Percentiles rank a stretch among this genome's conserved stretches.
phyloP scores from a whole-genome alignment of 345 rosid species.

The Atalantia buxifolia region DNA sequence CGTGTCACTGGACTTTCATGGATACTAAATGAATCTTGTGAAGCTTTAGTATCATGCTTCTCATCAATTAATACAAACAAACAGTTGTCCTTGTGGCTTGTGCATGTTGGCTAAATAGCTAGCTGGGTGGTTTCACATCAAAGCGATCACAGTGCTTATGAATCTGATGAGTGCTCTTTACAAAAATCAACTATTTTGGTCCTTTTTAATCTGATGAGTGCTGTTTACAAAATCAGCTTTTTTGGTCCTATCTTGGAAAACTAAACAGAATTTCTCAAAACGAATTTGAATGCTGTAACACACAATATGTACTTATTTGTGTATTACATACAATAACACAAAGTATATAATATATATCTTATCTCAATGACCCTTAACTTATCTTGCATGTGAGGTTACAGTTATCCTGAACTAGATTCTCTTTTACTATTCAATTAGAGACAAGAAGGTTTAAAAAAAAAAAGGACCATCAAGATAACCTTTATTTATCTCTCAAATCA shows the following conservation, averaged over 20 bases:
- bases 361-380: background rate
- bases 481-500: background rate
- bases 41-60: too few relatives aligned
- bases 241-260: background rate
- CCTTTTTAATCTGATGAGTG: too few relatives aligned
- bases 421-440: background rate
- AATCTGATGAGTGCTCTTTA: background rate
- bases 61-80: background rate
- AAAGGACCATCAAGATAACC: background rate
- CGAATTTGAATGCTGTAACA: background rate
- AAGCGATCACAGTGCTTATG: background rate
- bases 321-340: background rate
- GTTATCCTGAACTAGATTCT: background rate
- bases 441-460: too few relatives aligned
- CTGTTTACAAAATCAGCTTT: background rate
- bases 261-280: background rate
- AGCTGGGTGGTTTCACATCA: background rate
- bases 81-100: background rate
- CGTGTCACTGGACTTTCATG: too few relatives aligned
- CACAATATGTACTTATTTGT: background rate
- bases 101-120: background rate
- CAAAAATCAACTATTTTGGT: background rate
- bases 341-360: background rate
- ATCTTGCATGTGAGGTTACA: slow-evolving; percentile 8
- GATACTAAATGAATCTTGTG: too few relatives aligned